These are phyloP conservation scores for Stephanodiscus minutulus DNA, from an alignment of 108 stramenopile species.

Conservation along the genomic window DNA sequence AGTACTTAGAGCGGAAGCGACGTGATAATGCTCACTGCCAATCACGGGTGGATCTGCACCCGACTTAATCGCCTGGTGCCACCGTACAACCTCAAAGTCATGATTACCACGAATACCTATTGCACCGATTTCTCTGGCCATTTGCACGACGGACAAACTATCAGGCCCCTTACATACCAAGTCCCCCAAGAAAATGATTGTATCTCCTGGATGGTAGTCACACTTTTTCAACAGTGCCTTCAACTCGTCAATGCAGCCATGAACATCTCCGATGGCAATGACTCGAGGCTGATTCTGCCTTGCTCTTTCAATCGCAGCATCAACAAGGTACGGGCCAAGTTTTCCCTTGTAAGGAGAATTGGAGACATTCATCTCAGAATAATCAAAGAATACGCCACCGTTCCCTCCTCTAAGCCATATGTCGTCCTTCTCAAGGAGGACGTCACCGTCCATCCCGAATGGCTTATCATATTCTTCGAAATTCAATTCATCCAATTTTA, in stretches of 20 bases:
- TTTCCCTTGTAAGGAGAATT: constrained; percentile 67
- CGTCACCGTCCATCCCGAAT: constrained; percentile 62
- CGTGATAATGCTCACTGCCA: constrained; percentile 87
- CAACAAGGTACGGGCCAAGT: constrained; percentile 72
- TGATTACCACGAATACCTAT: constrained; percentile 95
- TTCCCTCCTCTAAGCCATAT: constrained; percentile 74
- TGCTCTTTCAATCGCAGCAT: constrained; percentile 70
- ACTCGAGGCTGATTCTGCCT: constrained; percentile 75
- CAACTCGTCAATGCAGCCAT: constrained; percentile 94
- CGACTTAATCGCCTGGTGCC: constrained; percentile 84
- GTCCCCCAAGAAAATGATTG: constrained; percentile 91
- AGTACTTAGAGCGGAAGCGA: constrained; percentile 75
- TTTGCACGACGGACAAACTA: constrained; percentile 86
- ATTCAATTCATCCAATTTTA: constrained; percentile 12
- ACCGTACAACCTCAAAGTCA: constrained; percentile 92
- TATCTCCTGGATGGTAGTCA: constrained; percentile 88
- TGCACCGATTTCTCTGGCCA: constrained; percentile 90
- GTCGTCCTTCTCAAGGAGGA: constrained; percentile 59
- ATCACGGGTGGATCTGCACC: constrained; percentile 76
- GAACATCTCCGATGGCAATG: constrained; percentile 92
- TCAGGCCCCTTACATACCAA: constrained; percentile 94
- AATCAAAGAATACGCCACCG: constrained; percentile 72
- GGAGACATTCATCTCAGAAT: constrained; percentile 53
- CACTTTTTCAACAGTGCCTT: constrained; percentile 84
- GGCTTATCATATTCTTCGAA: constrained; percentile 54